Conservation (phyloP, 345 rosid species). For the Viola odorata region DNA sequence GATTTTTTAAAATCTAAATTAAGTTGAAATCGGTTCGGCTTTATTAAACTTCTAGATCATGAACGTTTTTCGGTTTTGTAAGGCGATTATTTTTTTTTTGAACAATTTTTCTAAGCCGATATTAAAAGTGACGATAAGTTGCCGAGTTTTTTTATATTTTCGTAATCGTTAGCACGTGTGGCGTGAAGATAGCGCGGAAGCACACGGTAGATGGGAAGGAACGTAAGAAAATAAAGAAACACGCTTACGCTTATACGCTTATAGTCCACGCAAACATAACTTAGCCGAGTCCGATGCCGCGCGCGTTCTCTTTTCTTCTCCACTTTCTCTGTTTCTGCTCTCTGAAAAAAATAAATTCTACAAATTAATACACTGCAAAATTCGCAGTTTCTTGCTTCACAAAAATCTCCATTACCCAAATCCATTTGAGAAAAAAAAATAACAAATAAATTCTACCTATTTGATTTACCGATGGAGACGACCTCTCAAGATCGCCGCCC, state of each 20-base stretch:
- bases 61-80: too few relatives aligned
- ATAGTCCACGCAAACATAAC: not conserved
- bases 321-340: not conserved
- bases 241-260: not conserved
- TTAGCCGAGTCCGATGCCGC: too few relatives aligned
- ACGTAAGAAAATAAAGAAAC: not conserved
- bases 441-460: not conserved
- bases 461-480: constrained; percentile 28
- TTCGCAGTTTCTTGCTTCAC: not conserved
- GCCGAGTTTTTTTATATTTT: too few relatives aligned
- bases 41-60: too few relatives aligned
- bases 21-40: too few relatives aligned
- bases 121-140: too few relatives aligned
- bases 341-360: not conserved
- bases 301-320: not conserved
- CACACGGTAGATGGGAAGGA: too few relatives aligned
- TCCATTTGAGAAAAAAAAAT: constrained; percentile 1
- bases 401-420: not conserved
- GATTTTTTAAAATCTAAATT: not conserved
- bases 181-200: too few relatives aligned
- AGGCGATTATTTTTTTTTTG: too few relatives aligned
- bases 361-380: not conserved
- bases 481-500: constrained; percentile 48
- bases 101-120: too few relatives aligned
- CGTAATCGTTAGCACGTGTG: too few relatives aligned